A percentile compares a stretch with the other conserved stretches of the same genome.
Conservation (phyloP, 306 rosid genomes). For the Prosopis cineraria region DNA sequence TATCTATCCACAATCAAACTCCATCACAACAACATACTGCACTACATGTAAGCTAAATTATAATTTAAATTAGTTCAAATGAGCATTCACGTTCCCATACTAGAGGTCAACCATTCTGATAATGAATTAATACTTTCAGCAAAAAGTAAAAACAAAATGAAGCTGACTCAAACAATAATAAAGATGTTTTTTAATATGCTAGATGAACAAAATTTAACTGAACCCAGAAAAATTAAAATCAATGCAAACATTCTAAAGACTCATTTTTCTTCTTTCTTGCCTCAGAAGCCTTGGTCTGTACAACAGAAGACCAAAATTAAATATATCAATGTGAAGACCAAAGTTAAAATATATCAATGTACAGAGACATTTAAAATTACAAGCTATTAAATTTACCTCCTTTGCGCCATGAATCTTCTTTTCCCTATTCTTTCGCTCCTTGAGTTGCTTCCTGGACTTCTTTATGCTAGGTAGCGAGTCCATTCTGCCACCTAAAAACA, state of each 20-base stretch:
- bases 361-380: background rate
- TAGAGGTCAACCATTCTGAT: background rate
- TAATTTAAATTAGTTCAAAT: background rate
- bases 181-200: background rate
- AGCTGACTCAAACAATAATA: background rate
- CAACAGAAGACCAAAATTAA: background rate
- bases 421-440: conserved; percentile 91
- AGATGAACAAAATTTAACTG: background rate
- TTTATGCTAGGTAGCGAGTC: conserved; percentile 85
- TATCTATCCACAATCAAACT: too few species aligned
- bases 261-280: conserved; percentile 90
- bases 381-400: conserved; percentile 55
- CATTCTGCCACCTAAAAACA: conserved; percentile 65
- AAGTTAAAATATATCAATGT: background rate
- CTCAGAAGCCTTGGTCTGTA: conserved; percentile 88
- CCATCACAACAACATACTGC: too few species aligned
- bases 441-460: conserved; percentile 91
- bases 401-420: conserved; percentile 93
- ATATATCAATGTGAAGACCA: too few species aligned
- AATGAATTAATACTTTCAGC: background rate
- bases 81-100: background rate
- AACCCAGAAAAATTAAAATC: background rate
- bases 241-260: conserved; percentile 25
- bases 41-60: too few species aligned
- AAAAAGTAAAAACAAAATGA: background rate